A percentile compares a stretch with the other conserved stretches of the same genome.
Evolutionary conservation across 768 basidiomycete species (phyloP).

Genomic region (Flagelloscypha sp.): DNA sequence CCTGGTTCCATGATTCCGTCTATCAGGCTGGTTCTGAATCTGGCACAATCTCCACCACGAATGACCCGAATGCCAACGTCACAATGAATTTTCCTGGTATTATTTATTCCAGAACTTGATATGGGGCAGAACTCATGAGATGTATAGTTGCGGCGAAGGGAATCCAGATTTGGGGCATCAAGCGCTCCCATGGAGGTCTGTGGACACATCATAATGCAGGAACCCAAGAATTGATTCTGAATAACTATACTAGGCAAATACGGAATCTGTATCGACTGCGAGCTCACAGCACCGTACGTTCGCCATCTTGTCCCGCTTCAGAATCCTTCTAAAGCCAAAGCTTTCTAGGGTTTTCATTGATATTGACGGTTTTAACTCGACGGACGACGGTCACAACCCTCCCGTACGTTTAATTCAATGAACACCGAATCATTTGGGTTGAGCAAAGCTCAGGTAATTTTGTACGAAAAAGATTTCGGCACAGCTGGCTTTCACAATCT

Average conservation of each 20-base stretch:
- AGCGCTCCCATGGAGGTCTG: constrained; percentile 17
- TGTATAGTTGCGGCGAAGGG: constrained; percentile 18
- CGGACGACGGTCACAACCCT: constrained; percentile 21
- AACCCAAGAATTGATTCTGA: no score
- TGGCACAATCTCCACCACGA: constrained; percentile 20
- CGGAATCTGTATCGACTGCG: constrained; percentile 26
- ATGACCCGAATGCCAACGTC: constrained; percentile 18
- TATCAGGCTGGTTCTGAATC: no score
- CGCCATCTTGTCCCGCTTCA: no score
- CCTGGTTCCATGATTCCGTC: no score
- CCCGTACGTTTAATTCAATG: constrained; percentile 17
- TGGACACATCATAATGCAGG: no score
- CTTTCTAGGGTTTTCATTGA: no score
- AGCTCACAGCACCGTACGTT: constrained; percentile 16
- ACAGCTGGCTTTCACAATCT: constrained; percentile 19
- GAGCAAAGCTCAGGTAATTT: constrained; percentile 12
- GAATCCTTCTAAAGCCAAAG: no score
- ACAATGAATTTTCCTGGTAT: constrained; percentile 16
- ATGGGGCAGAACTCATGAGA: not conserved
- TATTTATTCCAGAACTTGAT: not conserved
- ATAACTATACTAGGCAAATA: no score
- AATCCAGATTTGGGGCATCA: constrained; percentile 23
- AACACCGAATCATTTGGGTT: no score
- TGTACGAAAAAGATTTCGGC: constrained; percentile 16
- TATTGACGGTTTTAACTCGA: constrained; percentile 21